Conservation (phyloP, 2,329 filamentous ascomycete genomes). For the Grosmannia clavigera region DNA sequence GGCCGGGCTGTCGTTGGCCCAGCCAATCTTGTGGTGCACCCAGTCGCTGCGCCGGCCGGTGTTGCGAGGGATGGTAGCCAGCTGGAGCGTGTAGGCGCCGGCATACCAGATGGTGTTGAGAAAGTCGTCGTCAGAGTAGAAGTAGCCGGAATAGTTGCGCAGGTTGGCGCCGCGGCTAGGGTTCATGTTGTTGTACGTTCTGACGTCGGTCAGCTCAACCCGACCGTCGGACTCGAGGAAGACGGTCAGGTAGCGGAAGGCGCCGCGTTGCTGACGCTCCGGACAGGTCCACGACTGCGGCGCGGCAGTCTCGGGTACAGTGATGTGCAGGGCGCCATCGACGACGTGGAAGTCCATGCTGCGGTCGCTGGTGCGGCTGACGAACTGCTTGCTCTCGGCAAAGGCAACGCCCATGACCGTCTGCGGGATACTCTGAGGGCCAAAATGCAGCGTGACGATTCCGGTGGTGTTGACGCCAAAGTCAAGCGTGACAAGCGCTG, state of each 20-base stretch:
- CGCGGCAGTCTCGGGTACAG: conserved; percentile 17
- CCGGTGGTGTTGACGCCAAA: neutral
- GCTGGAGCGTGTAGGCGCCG: conserved; percentile 30
- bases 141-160: conserved; percentile 38
- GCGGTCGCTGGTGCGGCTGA: neutral
- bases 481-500: neutral
- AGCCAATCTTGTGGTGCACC: conserved; percentile 26
- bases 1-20: conserved; percentile 21
- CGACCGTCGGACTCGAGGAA: conserved; percentile 17
- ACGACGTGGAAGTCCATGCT: conserved; percentile 22
- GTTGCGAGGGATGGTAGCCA: conserved; percentile 19
- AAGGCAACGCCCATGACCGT: neutral
- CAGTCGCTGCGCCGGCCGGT: conserved; percentile 16
- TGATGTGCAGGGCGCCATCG: conserved; percentile 32
- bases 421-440: neutral
- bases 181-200: conserved; percentile 23
- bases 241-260: conserved; percentile 38
- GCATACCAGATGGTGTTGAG: conserved; percentile 41
- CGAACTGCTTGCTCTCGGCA: neutral
- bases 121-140: conserved; percentile 33
- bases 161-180: conserved; percentile 28
- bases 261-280: conserved; percentile 30
- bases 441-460: neutral
- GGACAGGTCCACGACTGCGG: conserved; percentile 21
- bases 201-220: conserved; percentile 9